Base-by-base conservation (phyloP, 2,329 filamentous ascomycete species). In the Paradendryphiella salina region DNA sequence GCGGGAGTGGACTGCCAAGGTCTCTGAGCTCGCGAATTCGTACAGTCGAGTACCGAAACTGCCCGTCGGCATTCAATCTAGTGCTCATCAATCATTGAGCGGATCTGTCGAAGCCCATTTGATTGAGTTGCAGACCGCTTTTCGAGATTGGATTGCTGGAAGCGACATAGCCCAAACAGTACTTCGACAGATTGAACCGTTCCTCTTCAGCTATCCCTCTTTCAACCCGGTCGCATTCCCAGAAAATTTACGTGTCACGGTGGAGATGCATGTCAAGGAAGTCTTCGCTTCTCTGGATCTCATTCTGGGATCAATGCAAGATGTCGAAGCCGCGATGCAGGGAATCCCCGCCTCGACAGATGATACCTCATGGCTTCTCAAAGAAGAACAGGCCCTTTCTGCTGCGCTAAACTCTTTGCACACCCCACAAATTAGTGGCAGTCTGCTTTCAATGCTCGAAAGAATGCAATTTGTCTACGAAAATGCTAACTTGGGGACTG, bases 241-340 rank as follows among this genome's bases (percentile, higher is more conserved):
- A 1, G 35, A 56, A 1, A 39, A 56, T 5, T 9, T 48, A 15
- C 52, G 40, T 15, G 20, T 60, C 20, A 56, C 50, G 4, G 14
- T 70, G 5, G 64, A 79, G 14, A 67, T 73, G 0, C 81, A 91
- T 36, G 82, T 85, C 34, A 73, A 79, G 11, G 76, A 79, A 3
- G 72, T 90, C 1, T 82, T 89, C 31, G 81, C 74, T 1, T 77
- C 88, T n/a, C 82, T 87, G 38, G 89, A 96, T 71, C 83, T 84
- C 41, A 82, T 93, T 21, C 83, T 96, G 1, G 87, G 93, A 29
- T 86, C 88, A 1, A 80, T 96, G 39, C 90, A 96, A 70, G 84
- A 86, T 56, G 80, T 88, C 37, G 82, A 84, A 50, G 82, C 82
- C 53, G 74, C 79, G 2, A 75, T 84, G 7, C 72, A 76, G 9